Conservation (phyloP, 345 rosid species). For the Luvunga scandens region DNA sequence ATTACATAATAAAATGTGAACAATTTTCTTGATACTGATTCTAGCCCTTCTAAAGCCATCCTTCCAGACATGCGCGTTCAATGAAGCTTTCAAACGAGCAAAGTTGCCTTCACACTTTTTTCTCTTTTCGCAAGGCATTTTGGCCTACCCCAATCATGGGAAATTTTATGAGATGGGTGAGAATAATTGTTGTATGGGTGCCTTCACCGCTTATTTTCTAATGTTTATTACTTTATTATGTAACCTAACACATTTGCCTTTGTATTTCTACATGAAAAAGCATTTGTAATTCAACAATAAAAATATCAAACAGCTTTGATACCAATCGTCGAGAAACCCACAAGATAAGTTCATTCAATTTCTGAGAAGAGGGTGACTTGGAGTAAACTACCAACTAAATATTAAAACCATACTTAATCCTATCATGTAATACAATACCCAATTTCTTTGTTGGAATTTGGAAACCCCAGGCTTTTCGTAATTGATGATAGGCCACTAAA, state of each 20-base stretch:
- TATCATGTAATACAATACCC: too few species aligned
- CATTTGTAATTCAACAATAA: not conserved
- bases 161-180: not conserved
- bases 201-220: too few species aligned
- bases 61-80: not conserved
- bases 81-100: not conserved
- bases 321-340: too few species aligned
- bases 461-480: too few species aligned
- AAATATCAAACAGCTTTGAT: not conserved
- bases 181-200: not conserved
- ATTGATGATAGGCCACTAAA: too few species aligned
- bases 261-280: not conserved
- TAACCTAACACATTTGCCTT: too few species aligned
- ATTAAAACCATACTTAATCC: too few species aligned
- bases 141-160: not conserved
- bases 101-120: not conserved
- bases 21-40: not conserved
- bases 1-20: not conserved
- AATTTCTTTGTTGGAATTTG: too few species aligned
- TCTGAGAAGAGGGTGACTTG: too few species aligned
- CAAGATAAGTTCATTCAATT: too few species aligned
- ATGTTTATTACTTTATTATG: too few species aligned
- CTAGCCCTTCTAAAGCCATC: not conserved
- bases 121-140: not conserved
- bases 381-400: too few species aligned